A percentile compares a stretch with the other conserved stretches of the same genome.
Conservation (phyloP, 2,329 filamentous ascomycete genomes). For the Lasiodiplodia sp. region DNA sequence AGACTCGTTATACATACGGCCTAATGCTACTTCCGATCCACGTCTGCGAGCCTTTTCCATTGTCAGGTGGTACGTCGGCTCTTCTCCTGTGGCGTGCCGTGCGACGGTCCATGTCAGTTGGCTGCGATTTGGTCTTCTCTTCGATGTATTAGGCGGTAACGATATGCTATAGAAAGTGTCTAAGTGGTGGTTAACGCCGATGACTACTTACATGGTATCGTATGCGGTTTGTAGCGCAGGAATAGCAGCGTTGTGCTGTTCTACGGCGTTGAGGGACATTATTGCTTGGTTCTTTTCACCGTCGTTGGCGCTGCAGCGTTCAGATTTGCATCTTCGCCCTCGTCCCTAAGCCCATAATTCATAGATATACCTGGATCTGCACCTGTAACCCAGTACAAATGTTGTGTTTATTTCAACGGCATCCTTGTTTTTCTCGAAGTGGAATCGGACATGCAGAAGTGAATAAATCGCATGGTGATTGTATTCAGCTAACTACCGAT, state of each 20-base stretch:
- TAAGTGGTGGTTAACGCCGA: not conserved
- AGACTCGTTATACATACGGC: constrained; percentile 15
- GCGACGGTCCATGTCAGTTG: constrained; percentile 33
- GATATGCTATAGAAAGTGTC: not conserved
- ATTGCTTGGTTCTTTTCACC: not conserved
- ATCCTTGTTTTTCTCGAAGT: not conserved
- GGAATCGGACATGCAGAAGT: not conserved
- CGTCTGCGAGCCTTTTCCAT: constrained; percentile 33
- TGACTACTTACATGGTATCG: not conserved
- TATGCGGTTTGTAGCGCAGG: not conserved
- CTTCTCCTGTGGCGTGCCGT: constrained; percentile 34
- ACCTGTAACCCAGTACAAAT: not conserved
- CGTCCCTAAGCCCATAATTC: not conserved
- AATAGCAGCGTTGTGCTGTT: not conserved
- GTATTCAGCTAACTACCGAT: no score
- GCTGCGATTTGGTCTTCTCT: constrained; percentile 33
- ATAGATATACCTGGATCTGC: not conserved
- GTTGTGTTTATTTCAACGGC: not conserved
- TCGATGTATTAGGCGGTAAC: not conserved
- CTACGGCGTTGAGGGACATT: not conserved
- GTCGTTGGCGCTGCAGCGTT: no score
- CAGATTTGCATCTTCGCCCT: no score
- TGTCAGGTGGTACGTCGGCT: constrained; percentile 33
- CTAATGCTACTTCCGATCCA: constrained; percentile 32
- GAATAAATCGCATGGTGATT: no score